Base-by-base conservation (phyloP, 1,284 basidiomycete genomes). In the Apiotrichum akiyoshidainum region DNA sequence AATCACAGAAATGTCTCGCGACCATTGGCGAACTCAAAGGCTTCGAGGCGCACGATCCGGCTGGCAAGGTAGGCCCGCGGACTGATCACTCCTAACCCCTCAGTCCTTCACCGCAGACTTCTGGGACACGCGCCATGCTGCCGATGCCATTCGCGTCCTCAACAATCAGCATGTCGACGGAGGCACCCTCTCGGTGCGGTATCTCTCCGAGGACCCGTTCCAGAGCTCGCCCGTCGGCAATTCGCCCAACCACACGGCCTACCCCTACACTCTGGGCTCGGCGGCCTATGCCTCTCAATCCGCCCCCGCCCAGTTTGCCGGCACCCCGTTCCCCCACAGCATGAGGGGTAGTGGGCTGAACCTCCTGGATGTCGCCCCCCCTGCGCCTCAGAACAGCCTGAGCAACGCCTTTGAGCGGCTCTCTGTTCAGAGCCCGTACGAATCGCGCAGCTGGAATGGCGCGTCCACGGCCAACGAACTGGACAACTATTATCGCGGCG, bases 41-140 rank as follows among this genome's bases (percentile, higher is more conserved):
- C 8, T 58, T 72, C 46, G 54, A 65, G 19, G 46, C 52, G 9
- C 46, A 67, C 16, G 68, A 63, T 13, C 46, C 54, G 39, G 54
- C 52, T 13, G 64, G 65, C 14, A 63, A 64, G 45, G 66, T 66
- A 42, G 59, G 64, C 44, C 7, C 26, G 6, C n/a, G 13, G 35
- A 39, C 50, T 41, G 47, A 14, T 35, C 7, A 47, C 26, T 52
- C 35, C 47, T 41, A 16, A 54, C 21, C 6, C 4, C 5, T 14
- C 31, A 75, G 73, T 46, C 51, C 1, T 77, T 70, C 60, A 57
- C 66, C 10, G 73, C 67, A n/a, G 70, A 74, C 22, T 77, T 61
- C 54, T 74, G 56, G 53, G 74, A 77, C 53, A 64, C 70, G 5
- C 69, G 74, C 6, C 47, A 62, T 14, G 74, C 75, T 1, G 48